Evolutionary conservation across 306 rosid species (phyloP).

Genomic region (Coriaria nepalensis): DNA sequence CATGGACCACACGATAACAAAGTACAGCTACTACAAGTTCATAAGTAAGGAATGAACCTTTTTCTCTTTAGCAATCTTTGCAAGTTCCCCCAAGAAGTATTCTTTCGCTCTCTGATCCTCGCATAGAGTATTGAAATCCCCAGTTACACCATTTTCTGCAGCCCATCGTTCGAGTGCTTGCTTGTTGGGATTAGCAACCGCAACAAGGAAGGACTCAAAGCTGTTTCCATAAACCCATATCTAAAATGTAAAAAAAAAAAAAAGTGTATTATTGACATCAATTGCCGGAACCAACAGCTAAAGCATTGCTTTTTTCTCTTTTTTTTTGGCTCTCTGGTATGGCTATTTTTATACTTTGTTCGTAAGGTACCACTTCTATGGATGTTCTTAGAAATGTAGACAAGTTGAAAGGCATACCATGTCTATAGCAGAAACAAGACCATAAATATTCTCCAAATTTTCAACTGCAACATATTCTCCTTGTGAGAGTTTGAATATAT

Average conservation of each 20-base stretch:
- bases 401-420: slow-evolving; percentile 36
- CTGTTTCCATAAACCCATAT: slow-evolving; percentile 96
- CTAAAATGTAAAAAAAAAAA: slow-evolving; percentile 25
- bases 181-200: slow-evolving; percentile 57
- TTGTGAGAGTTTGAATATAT: slow-evolving; percentile 95
- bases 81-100: slow-evolving; percentile 51
- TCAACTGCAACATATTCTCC: slow-evolving; percentile 99
- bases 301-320: no score
- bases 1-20: background rate
- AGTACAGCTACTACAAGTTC: background rate
- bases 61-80: slow-evolving; percentile 60
- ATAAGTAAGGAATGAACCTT: slow-evolving; percentile 37
- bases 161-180: slow-evolving; percentile 72
- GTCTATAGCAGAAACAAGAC: slow-evolving; percentile 54
- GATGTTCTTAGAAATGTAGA: background rate
- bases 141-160: slow-evolving; percentile 50
- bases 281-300: no score
- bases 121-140: slow-evolving; percentile 61
- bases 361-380: no score
- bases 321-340: no score
- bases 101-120: slow-evolving; percentile 53
- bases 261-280: no score
- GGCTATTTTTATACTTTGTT: no score
- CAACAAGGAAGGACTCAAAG: slow-evolving; percentile 84
- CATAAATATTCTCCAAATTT: slow-evolving; percentile 78